Conservation (phyloP, 805 yeast species). For the Cyberlindnera samutprakarnensis region DNA sequence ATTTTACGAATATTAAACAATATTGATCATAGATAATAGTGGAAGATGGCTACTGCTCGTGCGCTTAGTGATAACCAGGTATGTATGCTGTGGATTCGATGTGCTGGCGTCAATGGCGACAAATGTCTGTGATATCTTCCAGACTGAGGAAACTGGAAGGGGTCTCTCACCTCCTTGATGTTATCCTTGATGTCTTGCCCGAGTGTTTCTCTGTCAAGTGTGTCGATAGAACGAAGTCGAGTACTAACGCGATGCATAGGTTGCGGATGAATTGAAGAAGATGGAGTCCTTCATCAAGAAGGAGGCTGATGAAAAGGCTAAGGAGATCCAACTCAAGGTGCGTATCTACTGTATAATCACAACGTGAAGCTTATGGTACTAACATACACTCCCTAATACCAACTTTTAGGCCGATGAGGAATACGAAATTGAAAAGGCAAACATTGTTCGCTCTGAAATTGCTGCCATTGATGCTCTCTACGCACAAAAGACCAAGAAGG, state of each 20-base stretch:
- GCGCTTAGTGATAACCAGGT: conserved; percentile 43
- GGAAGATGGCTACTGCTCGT: conserved; percentile 27
- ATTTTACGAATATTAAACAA: too few relatives aligned
- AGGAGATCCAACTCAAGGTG: conserved; percentile 81
- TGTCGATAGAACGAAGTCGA: too few relatives aligned
- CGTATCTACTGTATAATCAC: conserved; percentile 6
- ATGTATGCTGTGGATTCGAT: too few relatives aligned
- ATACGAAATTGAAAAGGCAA: conserved; percentile 95
- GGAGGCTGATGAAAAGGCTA: conserved; percentile 98
- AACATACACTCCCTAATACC: conserved; percentile 1
- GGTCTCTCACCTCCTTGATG: too few relatives aligned
- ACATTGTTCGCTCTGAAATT: conserved; percentile 87
- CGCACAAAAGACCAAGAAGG: conserved; percentile 82
- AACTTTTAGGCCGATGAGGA: conserved; percentile 80
- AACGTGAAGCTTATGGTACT: background rate
- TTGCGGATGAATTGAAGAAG: conserved; percentile 89
- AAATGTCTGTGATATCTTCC: too few relatives aligned
- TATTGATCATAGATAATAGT: background rate
- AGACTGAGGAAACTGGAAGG: too few relatives aligned
- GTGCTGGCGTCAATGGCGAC: too few relatives aligned
- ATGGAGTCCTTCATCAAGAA: conserved; percentile 98
- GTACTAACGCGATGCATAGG: too few relatives aligned
- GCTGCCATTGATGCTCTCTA: conserved; percentile 77
- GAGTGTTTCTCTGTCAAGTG: too few relatives aligned
- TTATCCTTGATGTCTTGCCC: too few relatives aligned